A percentile compares a stretch with the other conserved stretches of the same genome.
phyloP scores from a whole-genome alignment of 805 yeast genomes.

The Sungouiella blattae region DNA sequence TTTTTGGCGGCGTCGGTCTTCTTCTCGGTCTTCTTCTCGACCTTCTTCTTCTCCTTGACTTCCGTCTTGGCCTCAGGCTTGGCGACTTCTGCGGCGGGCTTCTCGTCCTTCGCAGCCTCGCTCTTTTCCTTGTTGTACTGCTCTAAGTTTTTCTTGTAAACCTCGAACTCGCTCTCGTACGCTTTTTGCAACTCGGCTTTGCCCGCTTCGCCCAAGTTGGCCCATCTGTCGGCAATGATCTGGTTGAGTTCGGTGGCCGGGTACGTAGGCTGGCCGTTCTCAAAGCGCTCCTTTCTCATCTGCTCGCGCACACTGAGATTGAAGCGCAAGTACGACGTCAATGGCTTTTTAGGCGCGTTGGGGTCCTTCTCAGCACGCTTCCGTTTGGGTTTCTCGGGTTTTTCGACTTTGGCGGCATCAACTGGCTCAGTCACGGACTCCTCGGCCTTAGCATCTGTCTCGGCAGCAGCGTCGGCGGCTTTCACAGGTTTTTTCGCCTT shows the following conservation, averaged over 20 bases:
- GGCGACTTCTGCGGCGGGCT: slow-evolving; percentile 2
- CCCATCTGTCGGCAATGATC: slow-evolving; percentile 79
- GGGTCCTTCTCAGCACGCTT: slow-evolving; percentile 65
- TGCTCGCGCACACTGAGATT: slow-evolving; percentile 70
- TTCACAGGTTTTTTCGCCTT: slow-evolving; percentile 9
- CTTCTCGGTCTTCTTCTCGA: slow-evolving; percentile 1
- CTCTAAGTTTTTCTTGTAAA: slow-evolving; percentile 30
- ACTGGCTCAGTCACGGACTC: slow-evolving; percentile 1
- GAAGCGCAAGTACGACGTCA: slow-evolving; percentile 79
- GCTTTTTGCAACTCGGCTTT: slow-evolving; percentile 67
- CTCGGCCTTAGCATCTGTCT: slow-evolving; percentile 15
- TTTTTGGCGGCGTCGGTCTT: neutral
- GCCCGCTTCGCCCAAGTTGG: slow-evolving; percentile 61
- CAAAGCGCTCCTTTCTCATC: slow-evolving; percentile 64
- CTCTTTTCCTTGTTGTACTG: slow-evolving; percentile 29
- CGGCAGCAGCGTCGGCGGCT: slow-evolving; percentile 8
- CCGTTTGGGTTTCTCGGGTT: slow-evolving; percentile 45
- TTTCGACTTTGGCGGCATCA: slow-evolving; percentile 1
- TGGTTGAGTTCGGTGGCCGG: slow-evolving; percentile 76
- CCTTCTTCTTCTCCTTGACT: slow-evolving; percentile 2
- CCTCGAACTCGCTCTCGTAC: slow-evolving; percentile 45
- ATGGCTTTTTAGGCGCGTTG: slow-evolving; percentile 92
- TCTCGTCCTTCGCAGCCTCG: slow-evolving; percentile 8
- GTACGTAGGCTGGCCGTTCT: slow-evolving; percentile 55
- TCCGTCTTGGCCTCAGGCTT: neutral